A percentile compares a stretch with the other conserved stretches of the same genome.
These are phyloP conservation scores for Chalaropsis ovoidea DNA, from an alignment of 2,329 filamentous ascomycete genomes.

Conservation along the genomic window DNA sequence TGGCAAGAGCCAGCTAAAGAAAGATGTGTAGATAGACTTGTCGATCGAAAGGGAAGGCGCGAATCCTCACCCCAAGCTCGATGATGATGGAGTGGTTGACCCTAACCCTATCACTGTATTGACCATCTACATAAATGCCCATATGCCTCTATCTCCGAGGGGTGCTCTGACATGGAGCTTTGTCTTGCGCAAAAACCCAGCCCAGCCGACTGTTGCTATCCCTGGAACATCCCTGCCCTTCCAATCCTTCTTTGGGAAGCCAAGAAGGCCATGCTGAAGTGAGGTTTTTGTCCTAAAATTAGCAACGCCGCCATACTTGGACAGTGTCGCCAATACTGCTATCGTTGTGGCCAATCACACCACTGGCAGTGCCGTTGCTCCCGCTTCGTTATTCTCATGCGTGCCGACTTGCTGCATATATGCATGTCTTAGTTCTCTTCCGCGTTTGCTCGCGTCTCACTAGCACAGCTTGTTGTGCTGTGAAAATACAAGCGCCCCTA, in stretches of 20 bases:
- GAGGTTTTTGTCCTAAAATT: background rate
- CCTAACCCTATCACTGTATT: background rate
- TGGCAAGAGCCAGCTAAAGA: background rate
- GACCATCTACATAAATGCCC: background rate
- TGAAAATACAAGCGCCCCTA: background rate
- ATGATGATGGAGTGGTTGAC: background rate
- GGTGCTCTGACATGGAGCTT: background rate
- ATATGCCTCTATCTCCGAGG: background rate
- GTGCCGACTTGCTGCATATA: background rate
- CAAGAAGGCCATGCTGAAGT: background rate
- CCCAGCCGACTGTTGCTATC: background rate
- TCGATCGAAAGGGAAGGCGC: background rate
- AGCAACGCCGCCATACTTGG: background rate
- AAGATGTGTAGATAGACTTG: background rate
- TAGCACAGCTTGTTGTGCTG: background rate
- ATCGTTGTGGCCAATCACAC: background rate
- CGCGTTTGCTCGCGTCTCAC: background rate
- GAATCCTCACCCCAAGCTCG: background rate
- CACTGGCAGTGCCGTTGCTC: background rate
- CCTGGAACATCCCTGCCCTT: background rate
- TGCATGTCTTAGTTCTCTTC: slow-evolving; percentile 2
- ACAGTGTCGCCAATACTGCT: background rate
- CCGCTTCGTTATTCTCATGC: background rate
- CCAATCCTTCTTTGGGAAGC: background rate
- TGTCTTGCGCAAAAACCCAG: background rate